Evolutionary conservation across 2,329 filamentous ascomycete genomes (phyloP), one percentile per base, ranked within the genome.

Genomic region (Apiospora phragmitis): DNA sequence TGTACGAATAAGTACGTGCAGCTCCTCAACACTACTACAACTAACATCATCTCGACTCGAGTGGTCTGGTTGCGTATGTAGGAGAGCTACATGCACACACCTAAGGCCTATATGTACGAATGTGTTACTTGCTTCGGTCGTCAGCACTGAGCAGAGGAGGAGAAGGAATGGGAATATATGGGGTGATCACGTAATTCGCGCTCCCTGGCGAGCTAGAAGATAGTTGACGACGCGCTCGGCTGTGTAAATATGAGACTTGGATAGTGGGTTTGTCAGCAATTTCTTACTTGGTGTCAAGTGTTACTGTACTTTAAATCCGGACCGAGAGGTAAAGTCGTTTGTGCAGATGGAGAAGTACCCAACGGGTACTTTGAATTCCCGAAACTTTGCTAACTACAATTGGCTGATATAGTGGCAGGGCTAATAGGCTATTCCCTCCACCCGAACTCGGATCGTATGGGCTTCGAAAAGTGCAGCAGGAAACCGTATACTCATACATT

Each of bases 201-300:
- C 55, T 38, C 55, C 55, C 51, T 59, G 18, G 21, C 55, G 18
- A 24, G 32, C 51, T 47, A 35, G 18, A n/a, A 7, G 14, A 16
- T n/a, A 62, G 32, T 62, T 38, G 55, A 38, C 55, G 55, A 38
- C 55, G 29, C 29, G 55, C 55, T 62, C 32, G 29, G 55, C 55
- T 62, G 55, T 62, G 55, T 38, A 38, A 62, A 62, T 29, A 38
- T 62, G 55, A 62, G 55, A 62, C 55, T 62, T 62, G 55, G 32
- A 62, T 62, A 62, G 55, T 62, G 55, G 55, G 55, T 62, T 62
- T 62, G 55, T 62, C 55, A 62, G 55, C 55, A 62, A 62, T 38
- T 62, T 62, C 55, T 62, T n/a, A 62, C 32, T 38, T 38, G 55
- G 18, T 62, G 32, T 62, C 38, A 62, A 32, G 18, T 62, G 32